These are phyloP conservation scores for Ganoderma sinense DNA, from an alignment of 1,284 basidiomycete genomes.

Conservation along the genomic window DNA sequence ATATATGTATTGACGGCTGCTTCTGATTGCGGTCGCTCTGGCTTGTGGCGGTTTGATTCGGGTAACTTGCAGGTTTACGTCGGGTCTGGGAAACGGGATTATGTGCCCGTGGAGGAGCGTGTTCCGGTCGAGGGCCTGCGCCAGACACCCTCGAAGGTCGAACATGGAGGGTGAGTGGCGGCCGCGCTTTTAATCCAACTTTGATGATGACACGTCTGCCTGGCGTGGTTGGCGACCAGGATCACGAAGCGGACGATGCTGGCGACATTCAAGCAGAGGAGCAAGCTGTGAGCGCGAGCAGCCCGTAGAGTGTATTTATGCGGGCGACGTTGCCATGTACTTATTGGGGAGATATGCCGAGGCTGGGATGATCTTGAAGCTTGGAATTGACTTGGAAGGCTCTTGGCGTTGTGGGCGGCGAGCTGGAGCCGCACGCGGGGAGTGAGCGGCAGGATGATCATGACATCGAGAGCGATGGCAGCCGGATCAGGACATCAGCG, in stretches of 20 bases:
- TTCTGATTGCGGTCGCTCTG: constrained; percentile 10
- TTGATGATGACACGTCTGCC: constrained; percentile 14
- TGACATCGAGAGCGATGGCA: not conserved
- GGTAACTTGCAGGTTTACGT: constrained; percentile 68
- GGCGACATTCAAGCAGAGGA: constrained; percentile 73
- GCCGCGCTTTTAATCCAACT: constrained; percentile 5
- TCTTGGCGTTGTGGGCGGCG: not conserved
- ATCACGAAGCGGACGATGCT: constrained; percentile 82
- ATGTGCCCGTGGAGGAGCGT: constrained; percentile 71
- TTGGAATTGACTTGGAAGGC: constrained; percentile 17
- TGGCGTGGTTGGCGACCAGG: constrained; percentile 45
- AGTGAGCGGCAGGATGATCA: constrained; percentile 8
- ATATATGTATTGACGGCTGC: not conserved
- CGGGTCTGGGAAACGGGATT: constrained; percentile 75
- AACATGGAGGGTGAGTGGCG: constrained; percentile 76
- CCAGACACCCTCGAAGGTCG: constrained; percentile 69
- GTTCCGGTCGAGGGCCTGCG: constrained; percentile 56
- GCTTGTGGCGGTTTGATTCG: constrained; percentile 11
- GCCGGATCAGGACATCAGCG: constrained; percentile 20
- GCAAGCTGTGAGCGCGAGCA: constrained; percentile 48
- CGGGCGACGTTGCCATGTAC: not conserved
- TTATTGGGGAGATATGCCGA: not conserved
- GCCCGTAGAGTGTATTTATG: not conserved
- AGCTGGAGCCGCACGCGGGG: constrained; percentile 10
- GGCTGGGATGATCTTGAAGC: constrained; percentile 5